A percentile compares a stretch with the other conserved stretches of the same genome.
phyloP scores from a whole-genome alignment of 345 rosid genomes.

The Salix koriyanagi region DNA sequence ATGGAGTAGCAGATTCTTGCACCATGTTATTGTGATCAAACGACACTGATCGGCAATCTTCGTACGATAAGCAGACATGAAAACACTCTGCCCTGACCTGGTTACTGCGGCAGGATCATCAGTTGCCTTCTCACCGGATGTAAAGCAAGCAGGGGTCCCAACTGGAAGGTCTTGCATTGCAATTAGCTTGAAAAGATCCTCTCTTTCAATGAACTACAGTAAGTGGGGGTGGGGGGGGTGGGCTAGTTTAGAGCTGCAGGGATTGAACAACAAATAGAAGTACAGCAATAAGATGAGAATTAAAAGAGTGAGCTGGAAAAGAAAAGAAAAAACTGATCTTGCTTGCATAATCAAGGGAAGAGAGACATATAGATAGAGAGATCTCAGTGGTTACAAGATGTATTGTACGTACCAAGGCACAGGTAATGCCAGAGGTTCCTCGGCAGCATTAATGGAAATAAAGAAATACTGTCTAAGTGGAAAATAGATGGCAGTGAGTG shows the following conservation, averaged over 20 bases:
- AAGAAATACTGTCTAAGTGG: constrained; percentile 36
- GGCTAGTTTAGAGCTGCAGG: background rate
- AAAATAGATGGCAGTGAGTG: constrained; percentile 39
- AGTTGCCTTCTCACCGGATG: constrained; percentile 41
- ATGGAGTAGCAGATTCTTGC: constrained; percentile 57
- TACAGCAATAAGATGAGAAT: constrained; percentile 2
- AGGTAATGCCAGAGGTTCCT: constrained; percentile 47
- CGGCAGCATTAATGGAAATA: constrained; percentile 35
- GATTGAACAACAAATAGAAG: background rate
- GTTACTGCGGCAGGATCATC: constrained; percentile 49
- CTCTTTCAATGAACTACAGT: background rate
- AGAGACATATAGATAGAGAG: constrained; percentile 13
- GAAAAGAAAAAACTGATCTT: background rate
- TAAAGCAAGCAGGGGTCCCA: constrained; percentile 61
- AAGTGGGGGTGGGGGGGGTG: background rate
- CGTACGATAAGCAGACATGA: constrained; percentile 55
- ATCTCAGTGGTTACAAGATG: constrained; percentile 27
- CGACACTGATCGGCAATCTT: constrained; percentile 58
- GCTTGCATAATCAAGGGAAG: background rate
- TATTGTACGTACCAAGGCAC: constrained; percentile 12
- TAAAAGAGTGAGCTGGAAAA: constrained; percentile 7
- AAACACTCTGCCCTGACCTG: constrained; percentile 63
- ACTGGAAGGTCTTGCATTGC: constrained; percentile 48
- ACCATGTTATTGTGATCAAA: constrained; percentile 58
- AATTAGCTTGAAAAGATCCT: background rate